These are phyloP conservation scores for Ceratocystis ficicola DNA, from an alignment of 2,329 filamentous ascomycete species.

Conservation along the genomic window DNA sequence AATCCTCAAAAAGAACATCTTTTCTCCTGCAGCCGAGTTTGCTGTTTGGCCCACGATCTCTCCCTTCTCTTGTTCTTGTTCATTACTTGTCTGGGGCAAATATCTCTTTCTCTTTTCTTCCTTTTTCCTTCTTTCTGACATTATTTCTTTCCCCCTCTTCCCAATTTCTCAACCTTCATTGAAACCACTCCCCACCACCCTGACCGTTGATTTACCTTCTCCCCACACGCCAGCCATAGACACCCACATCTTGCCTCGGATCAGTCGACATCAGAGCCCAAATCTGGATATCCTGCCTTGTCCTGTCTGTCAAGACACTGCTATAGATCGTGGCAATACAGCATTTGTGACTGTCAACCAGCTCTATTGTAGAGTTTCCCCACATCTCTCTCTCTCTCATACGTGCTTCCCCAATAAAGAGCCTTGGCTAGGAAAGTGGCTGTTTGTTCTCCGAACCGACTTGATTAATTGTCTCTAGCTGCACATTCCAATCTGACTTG, in stretches of 20 bases:
- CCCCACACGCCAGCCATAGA: neutral
- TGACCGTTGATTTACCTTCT: neutral
- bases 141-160: neutral
- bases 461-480: too few species aligned
- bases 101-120: neutral
- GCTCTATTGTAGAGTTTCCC: neutral
- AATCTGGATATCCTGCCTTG: neutral
- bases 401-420: neutral
- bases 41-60: neutral
- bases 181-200: neutral
- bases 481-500: too few species aligned
- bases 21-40: slow-evolving; percentile 2
- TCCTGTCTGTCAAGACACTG: slow-evolving; percentile 7
- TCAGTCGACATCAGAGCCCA: neutral
- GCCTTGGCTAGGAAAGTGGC: neutral
- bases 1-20: slow-evolving; percentile 9
- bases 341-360: neutral
- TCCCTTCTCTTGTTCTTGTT: neutral
- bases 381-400: neutral
- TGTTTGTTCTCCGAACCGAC: too few species aligned
- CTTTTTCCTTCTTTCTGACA: neutral
- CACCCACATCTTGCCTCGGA: neutral
- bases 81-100: too few species aligned
- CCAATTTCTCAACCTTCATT: neutral
- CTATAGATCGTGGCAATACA: slow-evolving; percentile 5